Conservation (phyloP, 2,329 filamentous ascomycete species). For the Cyphellophora attinorum region DNA sequence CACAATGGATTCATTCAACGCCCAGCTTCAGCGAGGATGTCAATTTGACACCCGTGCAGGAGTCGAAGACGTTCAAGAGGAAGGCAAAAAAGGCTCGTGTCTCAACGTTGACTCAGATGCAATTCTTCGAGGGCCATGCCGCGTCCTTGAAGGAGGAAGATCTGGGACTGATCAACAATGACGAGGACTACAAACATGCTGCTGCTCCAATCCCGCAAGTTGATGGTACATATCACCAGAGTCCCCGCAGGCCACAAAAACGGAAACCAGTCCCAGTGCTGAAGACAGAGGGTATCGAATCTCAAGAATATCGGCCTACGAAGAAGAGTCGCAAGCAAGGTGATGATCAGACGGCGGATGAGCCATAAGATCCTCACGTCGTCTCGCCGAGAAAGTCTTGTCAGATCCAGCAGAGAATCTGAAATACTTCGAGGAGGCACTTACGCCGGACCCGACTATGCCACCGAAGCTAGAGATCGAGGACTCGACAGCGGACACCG, state of each 20-base stretch:
- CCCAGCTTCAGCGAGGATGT: no score
- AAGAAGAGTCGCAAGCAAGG: no score
- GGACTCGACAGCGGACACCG: constrained; percentile 11
- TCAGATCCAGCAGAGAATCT: constrained; percentile 10
- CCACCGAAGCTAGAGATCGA: constrained; percentile 8
- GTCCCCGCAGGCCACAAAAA: constrained; percentile 6
- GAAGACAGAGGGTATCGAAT: constrained; percentile 7
- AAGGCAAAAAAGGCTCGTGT: no score
- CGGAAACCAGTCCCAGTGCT: neutral
- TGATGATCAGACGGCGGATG: no score
- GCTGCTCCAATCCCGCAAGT: constrained; percentile 3
- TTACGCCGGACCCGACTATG: neutral
- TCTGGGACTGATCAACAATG: constrained; percentile 5
- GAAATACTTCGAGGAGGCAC: constrained; percentile 9
- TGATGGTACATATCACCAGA: constrained; percentile 10
- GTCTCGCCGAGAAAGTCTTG: constrained; percentile 3
- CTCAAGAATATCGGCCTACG: constrained; percentile 10
- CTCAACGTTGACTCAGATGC: constrained; percentile 20
- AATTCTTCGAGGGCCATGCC: constrained; percentile 11
- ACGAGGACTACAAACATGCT: neutral
- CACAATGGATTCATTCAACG: constrained; percentile 16
- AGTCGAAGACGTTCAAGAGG: constrained; percentile 7
- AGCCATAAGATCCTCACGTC: no score
- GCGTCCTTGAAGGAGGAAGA: constrained; percentile 3
- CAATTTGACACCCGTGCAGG: neutral